Conservation (phyloP, 1,284 basidiomycete species). For the Cryptococcus hybrid region DNA sequence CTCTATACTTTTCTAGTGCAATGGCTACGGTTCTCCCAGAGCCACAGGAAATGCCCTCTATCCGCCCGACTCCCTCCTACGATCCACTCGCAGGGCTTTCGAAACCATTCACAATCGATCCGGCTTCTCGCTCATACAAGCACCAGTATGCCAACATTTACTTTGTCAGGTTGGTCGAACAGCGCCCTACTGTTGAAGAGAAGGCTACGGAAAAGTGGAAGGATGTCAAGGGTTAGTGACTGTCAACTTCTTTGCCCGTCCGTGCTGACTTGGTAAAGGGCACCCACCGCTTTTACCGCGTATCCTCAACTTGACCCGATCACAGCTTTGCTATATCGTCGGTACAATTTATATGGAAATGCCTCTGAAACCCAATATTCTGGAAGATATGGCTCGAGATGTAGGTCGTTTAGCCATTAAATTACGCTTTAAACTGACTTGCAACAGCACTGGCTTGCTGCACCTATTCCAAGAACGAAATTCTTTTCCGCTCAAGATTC, state of each 20-base stretch:
- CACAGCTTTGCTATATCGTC: conserved; percentile 81
- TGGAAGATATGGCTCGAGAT: conserved; percentile 90
- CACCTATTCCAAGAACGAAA: conserved; percentile 71
- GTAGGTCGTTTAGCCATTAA: conserved; percentile 54
- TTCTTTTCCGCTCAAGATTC: conserved; percentile 74
- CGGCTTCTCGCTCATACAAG: conserved; percentile 52
- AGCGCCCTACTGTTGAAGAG: conserved; percentile 64
- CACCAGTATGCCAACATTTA: conserved; percentile 95
- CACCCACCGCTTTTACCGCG: conserved; percentile 69
- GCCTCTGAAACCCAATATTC: conserved; percentile 95
- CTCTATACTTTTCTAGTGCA: background rate
- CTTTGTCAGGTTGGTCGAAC: conserved; percentile 68
- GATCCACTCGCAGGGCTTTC: conserved; percentile 44
- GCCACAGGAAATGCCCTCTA: conserved; percentile 1
- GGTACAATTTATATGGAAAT: conserved; percentile 98
- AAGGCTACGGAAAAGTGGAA: conserved; percentile 68
- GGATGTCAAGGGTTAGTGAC: conserved; percentile 57
- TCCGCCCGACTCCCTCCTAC: conserved; percentile 34
- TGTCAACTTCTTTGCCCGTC: background rate
- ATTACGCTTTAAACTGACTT: too few relatives aligned
- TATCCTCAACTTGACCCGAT: conserved; percentile 84
- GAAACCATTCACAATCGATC: conserved; percentile 46
- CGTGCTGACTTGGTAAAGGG: conserved; percentile 51
- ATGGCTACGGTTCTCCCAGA: conserved; percentile 8
- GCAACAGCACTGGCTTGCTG: conserved; percentile 78